Evolutionary conservation across 2,329 filamentous ascomycete species (phyloP).

Genomic region (Penicillium verrucosum): DNA sequence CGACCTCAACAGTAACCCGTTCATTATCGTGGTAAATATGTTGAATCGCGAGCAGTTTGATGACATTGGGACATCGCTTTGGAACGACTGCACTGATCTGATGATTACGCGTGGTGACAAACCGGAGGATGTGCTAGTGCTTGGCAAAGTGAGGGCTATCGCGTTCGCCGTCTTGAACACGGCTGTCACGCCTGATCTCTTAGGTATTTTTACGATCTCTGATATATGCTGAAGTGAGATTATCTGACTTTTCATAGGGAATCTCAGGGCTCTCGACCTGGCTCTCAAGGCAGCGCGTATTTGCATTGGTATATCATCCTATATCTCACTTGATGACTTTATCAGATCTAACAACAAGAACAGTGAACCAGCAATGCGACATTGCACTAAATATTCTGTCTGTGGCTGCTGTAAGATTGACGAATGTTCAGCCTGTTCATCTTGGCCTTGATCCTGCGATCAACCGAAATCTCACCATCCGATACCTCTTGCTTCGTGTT

Average conservation of each 20-base stretch:
- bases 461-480: slow-evolving; percentile 36
- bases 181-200: neutral
- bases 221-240: too few species aligned
- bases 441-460: slow-evolving; percentile 3
- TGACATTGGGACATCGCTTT: slow-evolving; percentile 33
- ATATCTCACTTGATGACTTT: neutral
- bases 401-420: slow-evolving; percentile 59
- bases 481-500: slow-evolving; percentile 66
- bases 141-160: neutral
- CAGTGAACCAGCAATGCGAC: slow-evolving; percentile 55
- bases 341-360: slow-evolving; percentile 14
- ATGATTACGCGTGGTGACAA: slow-evolving; percentile 11
- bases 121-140: neutral
- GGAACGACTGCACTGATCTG: slow-evolving; percentile 37
- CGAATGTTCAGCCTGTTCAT: slow-evolving; percentile 21
- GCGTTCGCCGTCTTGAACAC: slow-evolving; percentile 2
- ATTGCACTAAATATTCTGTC: slow-evolving; percentile 62
- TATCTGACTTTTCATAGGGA: slow-evolving; percentile 6
- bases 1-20: neutral
- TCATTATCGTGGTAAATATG: neutral
- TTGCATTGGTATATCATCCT: slow-evolving; percentile 55
- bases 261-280: slow-evolving; percentile 58
- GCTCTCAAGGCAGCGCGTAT: slow-evolving; percentile 63
- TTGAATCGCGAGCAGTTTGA: slow-evolving; percentile 21
- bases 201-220: neutral